phyloP scores from a whole-genome alignment of 208 protist genomes.

The Trypanosomatidae sp. region DNA sequence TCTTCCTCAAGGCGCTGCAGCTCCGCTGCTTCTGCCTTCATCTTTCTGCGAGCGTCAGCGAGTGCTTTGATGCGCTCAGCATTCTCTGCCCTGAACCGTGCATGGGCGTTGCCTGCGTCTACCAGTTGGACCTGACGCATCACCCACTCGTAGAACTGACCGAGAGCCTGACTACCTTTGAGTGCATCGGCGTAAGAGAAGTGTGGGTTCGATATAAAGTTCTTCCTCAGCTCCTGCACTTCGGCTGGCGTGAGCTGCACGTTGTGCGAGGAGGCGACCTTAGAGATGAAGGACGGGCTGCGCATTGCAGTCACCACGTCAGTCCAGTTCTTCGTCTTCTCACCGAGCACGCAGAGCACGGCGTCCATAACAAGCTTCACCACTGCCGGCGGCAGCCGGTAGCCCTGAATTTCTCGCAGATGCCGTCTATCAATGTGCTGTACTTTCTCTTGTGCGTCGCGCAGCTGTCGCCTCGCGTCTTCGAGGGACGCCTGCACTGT shows the following conservation, averaged over 20 bases:
- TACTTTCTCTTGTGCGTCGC: conserved; percentile 41
- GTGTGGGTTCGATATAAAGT: conserved; percentile 33
- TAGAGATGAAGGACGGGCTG: conserved; percentile 38
- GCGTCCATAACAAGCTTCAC: conserved; percentile 71
- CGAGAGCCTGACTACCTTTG: conserved; percentile 57
- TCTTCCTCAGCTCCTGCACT: conserved; percentile 23
- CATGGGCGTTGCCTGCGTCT: conserved; percentile 19
- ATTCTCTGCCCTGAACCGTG: conserved; percentile 10
- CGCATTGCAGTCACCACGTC: conserved; percentile 43
- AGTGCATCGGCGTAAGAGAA: conserved; percentile 57
- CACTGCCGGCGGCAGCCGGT: conserved; percentile 59
- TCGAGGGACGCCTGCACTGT: conserved; percentile 19
- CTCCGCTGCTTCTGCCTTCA: conserved; percentile 23
- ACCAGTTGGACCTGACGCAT: conserved; percentile 45
- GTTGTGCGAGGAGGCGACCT: conserved; percentile 45
- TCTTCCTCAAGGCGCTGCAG: conserved; percentile 40
- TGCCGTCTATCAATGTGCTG: conserved; percentile 43
- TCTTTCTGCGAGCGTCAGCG: conserved; percentile 12
- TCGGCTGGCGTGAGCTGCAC: conserved; percentile 25
- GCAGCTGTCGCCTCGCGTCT: conserved; percentile 35
- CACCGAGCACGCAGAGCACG: conserved; percentile 58
- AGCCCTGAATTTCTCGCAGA: conserved; percentile 62
- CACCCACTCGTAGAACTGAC: conserved; percentile 58
- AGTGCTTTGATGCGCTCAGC: conserved; percentile 11
- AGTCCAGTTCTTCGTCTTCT: conserved; percentile 37